Evolutionary conservation across 2,329 filamentous ascomycete species (phyloP).

Genomic region (Metarhizium humberi): DNA sequence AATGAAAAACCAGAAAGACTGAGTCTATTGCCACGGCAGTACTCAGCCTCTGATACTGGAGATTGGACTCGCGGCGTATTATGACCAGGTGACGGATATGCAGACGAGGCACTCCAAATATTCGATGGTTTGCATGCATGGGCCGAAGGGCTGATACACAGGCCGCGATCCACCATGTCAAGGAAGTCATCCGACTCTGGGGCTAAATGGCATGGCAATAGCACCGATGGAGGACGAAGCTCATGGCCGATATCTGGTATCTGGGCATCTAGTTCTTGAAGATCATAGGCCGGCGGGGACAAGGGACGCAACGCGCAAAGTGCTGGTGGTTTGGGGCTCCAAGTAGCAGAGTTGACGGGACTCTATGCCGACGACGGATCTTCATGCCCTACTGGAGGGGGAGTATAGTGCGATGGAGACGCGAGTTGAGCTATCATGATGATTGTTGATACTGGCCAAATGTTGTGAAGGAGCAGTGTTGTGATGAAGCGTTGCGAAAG

Average conservation of each 20-base stretch:
- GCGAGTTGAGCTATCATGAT: background rate
- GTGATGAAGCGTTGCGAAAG: background rate
- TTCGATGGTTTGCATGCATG: background rate
- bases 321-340: background rate
- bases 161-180: slow-evolving; percentile 10
- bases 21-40: slow-evolving; percentile 11
- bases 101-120: slow-evolving; percentile 21
- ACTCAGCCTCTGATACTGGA: slow-evolving; percentile 13
- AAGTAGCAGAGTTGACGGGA: background rate
- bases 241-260: background rate
- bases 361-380: slow-evolving; percentile 5
- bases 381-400: background rate
- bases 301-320: background rate
- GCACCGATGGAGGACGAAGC: background rate
- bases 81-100: slow-evolving; percentile 17
- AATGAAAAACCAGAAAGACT: slow-evolving; percentile 20
- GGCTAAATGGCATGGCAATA: background rate
- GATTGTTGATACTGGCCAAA: background rate
- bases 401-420: background rate
- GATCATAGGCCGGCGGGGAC: background rate
- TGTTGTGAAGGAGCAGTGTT: background rate
- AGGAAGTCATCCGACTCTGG: slow-evolving; percentile 9
- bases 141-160: slow-evolving; percentile 4
- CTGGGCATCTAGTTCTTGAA: background rate
- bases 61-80: slow-evolving; percentile 16